A percentile compares a stretch with the other conserved stretches of the same genome.
These are phyloP conservation scores for Candida saitoana DNA, from an alignment of 805 yeast genomes.

Conservation along the genomic window DNA sequence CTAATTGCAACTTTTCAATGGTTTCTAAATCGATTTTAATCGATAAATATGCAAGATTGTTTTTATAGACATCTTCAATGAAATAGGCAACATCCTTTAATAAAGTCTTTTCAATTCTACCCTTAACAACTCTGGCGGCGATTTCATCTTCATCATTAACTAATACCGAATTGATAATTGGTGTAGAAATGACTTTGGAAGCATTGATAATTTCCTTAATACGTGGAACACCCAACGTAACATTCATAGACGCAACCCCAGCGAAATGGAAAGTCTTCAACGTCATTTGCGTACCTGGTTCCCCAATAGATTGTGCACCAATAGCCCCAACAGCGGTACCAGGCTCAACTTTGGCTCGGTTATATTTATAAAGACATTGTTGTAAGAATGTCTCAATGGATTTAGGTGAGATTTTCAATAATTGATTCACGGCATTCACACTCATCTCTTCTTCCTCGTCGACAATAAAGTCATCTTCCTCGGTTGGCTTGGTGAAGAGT, in stretches of 20 bases:
- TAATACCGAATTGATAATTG: slow-evolving; percentile 89
- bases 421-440: slow-evolving; percentile 53
- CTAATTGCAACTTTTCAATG: slow-evolving; percentile 85
- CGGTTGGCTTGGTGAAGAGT: slow-evolving; percentile 37
- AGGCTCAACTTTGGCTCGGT: slow-evolving; percentile 91
- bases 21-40: slow-evolving; percentile 80
- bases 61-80: slow-evolving; percentile 91
- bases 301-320: slow-evolving; percentile 99
- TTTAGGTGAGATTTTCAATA: slow-evolving; percentile 59
- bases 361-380: slow-evolving; percentile 76
- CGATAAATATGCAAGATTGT: slow-evolving; percentile 70
- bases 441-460: slow-evolving; percentile 25
- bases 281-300: slow-evolving; percentile 99
- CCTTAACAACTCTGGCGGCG: slow-evolving; percentile 98
- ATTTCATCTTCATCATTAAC: slow-evolving; percentile 93
- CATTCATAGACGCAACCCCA: slow-evolving; percentile 99
- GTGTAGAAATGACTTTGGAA: slow-evolving; percentile 90
- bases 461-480: slow-evolving; percentile 38
- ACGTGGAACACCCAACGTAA: slow-evolving; percentile 98
- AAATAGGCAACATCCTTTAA: slow-evolving; percentile 81
- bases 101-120: slow-evolving; percentile 89
- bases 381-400: slow-evolving; percentile 65
- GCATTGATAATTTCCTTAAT: slow-evolving; percentile 98
- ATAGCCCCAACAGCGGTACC: slow-evolving; percentile 99
- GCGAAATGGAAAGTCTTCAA: slow-evolving; percentile 93